A percentile compares a stretch with the other conserved stretches of the same genome.
Conservation (phyloP, 106 monocot species). For the Dioscorea alata region DNA sequence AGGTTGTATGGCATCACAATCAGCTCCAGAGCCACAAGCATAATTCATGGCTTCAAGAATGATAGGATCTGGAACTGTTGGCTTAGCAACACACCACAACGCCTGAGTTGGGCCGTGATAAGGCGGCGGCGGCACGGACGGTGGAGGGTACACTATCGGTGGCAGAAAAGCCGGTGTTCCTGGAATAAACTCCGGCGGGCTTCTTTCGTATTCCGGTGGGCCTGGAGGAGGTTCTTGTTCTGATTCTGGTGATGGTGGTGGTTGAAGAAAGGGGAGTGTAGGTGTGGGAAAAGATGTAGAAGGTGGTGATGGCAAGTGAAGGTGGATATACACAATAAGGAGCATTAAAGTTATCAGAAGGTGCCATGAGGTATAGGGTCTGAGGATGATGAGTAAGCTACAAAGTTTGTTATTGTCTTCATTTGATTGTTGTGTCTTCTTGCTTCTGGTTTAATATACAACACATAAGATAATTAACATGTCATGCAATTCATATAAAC, state of each 20-base stretch:
- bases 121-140: slow-evolving; percentile 27
- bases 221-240: neutral
- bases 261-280: too few relatives aligned
- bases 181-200: slow-evolving; percentile 26
- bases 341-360: slow-evolving; percentile 28
- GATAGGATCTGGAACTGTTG: slow-evolving; percentile 64
- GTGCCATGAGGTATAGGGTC: slow-evolving; percentile 31
- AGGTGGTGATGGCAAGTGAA: slow-evolving; percentile 9
- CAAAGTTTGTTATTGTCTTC: slow-evolving; percentile 14
- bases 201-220: slow-evolving; percentile 19
- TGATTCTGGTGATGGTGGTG: slow-evolving; percentile 15
- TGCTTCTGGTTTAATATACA: slow-evolving; percentile 2
- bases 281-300: neutral
- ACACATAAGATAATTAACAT: too few relatives aligned
- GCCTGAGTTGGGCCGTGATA: neutral
- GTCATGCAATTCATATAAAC: too few relatives aligned
- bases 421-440: slow-evolving; percentile 11
- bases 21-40: slow-evolving; percentile 66
- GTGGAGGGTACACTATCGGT: slow-evolving; percentile 48
- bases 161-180: slow-evolving; percentile 41
- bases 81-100: slow-evolving; percentile 75
- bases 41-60: slow-evolving; percentile 76
- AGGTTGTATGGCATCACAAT: slow-evolving; percentile 54
- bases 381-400: slow-evolving; percentile 11
- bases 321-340: slow-evolving; percentile 39